Conservation (phyloP, 208 protist genomes). For the Acanthamoeba castellanii region DNA sequence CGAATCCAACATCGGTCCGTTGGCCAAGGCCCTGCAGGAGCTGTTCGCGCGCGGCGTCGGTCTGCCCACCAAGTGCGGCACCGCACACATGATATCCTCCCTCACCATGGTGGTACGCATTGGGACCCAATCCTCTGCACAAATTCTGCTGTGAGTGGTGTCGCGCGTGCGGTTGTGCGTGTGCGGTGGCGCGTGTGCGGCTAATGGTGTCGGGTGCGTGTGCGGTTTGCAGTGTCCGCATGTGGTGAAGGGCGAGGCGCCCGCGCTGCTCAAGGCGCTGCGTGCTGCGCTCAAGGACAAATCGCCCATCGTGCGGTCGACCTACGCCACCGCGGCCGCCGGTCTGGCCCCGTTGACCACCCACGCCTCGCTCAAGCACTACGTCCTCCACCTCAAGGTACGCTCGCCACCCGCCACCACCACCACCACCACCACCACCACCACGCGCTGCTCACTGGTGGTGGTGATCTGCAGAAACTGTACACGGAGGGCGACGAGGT, state of each 20-base stretch:
- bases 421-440: too few species aligned
- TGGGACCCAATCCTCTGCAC: not conserved
- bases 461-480: conserved; percentile 46
- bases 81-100: conserved; percentile 75
- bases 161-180: too few species aligned
- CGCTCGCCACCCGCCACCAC: not conserved
- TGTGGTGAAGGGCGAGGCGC: conserved; percentile 35
- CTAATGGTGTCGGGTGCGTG: not conserved
- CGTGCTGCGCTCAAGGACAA: conserved; percentile 68
- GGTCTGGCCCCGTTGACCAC: conserved; percentile 69
- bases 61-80: conserved; percentile 79
- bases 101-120: conserved; percentile 61
- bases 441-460: not conserved
- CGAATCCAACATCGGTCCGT: conserved; percentile 65
- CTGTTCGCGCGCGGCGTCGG: conserved; percentile 82
- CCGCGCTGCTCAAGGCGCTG: conserved; percentile 71
- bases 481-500: conserved; percentile 63
- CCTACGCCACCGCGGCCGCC: conserved; percentile 70
- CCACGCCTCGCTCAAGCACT: conserved; percentile 53
- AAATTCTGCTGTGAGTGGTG: too few species aligned
- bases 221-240: conserved; percentile 9
- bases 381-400: conserved; percentile 67
- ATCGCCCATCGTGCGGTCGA: conserved; percentile 71
- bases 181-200: too few species aligned
- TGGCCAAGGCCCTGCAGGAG: conserved; percentile 74